Base-by-base conservation (phyloP, 129 eudicot species). In the carrot (Daucus carota) region DNA sequence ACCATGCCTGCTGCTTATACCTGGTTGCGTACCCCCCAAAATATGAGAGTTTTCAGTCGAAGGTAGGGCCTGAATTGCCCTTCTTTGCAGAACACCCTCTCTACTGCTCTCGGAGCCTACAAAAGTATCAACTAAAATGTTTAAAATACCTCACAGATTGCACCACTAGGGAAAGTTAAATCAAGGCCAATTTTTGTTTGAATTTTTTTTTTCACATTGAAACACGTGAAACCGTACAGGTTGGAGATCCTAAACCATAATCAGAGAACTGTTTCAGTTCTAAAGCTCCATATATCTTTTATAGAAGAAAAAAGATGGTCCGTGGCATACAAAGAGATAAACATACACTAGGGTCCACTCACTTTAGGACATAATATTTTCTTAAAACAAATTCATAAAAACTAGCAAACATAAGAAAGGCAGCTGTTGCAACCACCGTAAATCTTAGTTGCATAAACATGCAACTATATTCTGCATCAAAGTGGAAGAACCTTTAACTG, bases 51-150 rank as follows among this genome's bases (percentile, higher is more conserved):
- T 70, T 74, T 86, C 92, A 4, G 73, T 74, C 18, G 93, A 86
- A 83, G 97, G 96, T 73, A 88, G 88, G 22, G 93, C 97, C 93
- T 82, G 85, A 20, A 90, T 90, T 48, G 88, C 89, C 77, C n/a
- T n/a, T n/a, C 76, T 82, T 74, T 81, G 62, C 47, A 2, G 45
- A 11, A 76, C 75, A 75, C 50, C n/a, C 66, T 65, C 75, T 24
- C 68, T 40, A 57, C 65, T 52, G 28, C 76, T 74, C 12, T 75
- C 80, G 17, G 87, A 68, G 15, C 81, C 88, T 74, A 73, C 62
- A 57, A 77, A 28, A 28, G 26, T 29, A 31, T 71, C 33, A 13
- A 48, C 13, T 36, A 3, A 36, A 47, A 63, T 46, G 6, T 44
- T 42, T 4, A 41, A 24, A 54, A 18, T 12, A 31, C 68, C 70